phyloP scores from a whole-genome alignment of 192 early-diverging fungal genomes.

The Backusella psychrophila region DNA sequence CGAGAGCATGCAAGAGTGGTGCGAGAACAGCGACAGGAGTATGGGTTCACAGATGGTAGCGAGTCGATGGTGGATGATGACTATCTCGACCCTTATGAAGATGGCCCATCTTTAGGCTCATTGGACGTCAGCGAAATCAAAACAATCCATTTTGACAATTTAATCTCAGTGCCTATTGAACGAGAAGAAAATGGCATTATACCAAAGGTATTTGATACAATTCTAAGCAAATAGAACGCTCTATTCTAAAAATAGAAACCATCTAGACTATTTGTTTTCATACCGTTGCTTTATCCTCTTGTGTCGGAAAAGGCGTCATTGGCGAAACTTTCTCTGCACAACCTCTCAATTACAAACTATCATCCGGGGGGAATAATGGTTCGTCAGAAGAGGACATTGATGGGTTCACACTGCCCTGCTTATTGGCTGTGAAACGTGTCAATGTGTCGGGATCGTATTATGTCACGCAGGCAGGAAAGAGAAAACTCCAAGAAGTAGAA shows the following conservation, averaged over 20 bases:
- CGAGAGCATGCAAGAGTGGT: slow-evolving; percentile 25
- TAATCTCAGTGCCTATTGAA: slow-evolving; percentile 24
- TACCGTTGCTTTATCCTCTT: slow-evolving; percentile 32
- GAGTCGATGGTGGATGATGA: slow-evolving; percentile 26
- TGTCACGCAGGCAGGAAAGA: slow-evolving; percentile 50
- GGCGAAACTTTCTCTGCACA: slow-evolving; percentile 29
- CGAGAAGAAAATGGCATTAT: slow-evolving; percentile 10
- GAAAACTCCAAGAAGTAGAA: slow-evolving; percentile 56
- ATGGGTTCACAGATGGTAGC: slow-evolving; percentile 7
- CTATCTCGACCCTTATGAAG: slow-evolving; percentile 1
- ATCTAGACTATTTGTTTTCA: slow-evolving; percentile 31
- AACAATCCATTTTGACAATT: slow-evolving; percentile 28
- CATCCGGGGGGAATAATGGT: not conserved
- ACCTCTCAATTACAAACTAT: slow-evolving; percentile 34
- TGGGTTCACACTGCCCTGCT: not conserved
- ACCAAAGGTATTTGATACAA: slow-evolving; percentile 16
- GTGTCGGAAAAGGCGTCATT: slow-evolving; percentile 28
- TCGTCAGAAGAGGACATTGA: not conserved
- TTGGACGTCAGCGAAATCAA: slow-evolving; percentile 22
- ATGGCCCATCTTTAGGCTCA: not conserved
- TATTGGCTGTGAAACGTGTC: slow-evolving; percentile 35
- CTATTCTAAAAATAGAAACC: not conserved
- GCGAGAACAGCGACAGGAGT: slow-evolving; percentile 20
- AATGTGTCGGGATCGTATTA: slow-evolving; percentile 45
- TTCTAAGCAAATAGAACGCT: too few relatives aligned